Base-by-base conservation (phyloP, 805 yeast genomes). In the Yamadazyma phyllophila region DNA sequence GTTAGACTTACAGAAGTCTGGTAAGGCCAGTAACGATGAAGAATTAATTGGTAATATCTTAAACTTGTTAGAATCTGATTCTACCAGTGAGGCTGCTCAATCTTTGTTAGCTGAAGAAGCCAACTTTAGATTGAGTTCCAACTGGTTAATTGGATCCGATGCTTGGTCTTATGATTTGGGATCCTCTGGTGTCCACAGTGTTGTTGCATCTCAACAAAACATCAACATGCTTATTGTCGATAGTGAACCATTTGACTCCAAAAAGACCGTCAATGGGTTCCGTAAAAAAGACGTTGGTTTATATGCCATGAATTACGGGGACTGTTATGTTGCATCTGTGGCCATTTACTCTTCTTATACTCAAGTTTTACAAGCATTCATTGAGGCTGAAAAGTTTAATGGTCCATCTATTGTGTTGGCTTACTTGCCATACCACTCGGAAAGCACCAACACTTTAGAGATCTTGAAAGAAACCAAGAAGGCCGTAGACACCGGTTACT, bases 131-230 rank as follows among this genome's bases (percentile, higher is more conserved):
- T 16, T 41, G 8, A 41, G n/a, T 7, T 72, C 85, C 10, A 73
- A 78, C 43, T 92, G 98, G 98, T 73, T 92, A 48, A 73, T 92
- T 46, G 97, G 97, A 27, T 89, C 97, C 14, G 98, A 92, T 63
- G 81, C 94, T 27, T 92, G 98, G 98, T 79, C 96, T 15, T 90
- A 84, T 61, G 98, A 92, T 68, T 71, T 88, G 55, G 98, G 98
- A 36, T 74, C 86, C 50, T 85, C 96, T 5, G 96, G 97, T 62
- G 83, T 92, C 42, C 97, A 92, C 63, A 84, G 85, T 56, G 83
- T 89, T 3, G 71, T 92, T 37, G 68, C 90, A 24, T 82, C 91
- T 0, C 83, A 83, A 38, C 76, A 81, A 61, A 87, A 89, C 61
- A 69, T 92, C 55, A 92, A 92, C 63, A 77, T 92, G 78, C 77